These are phyloP conservation scores for Fusarium proliferatum DNA, from an alignment of 2,329 filamentous ascomycete genomes.

Conservation along the genomic window DNA sequence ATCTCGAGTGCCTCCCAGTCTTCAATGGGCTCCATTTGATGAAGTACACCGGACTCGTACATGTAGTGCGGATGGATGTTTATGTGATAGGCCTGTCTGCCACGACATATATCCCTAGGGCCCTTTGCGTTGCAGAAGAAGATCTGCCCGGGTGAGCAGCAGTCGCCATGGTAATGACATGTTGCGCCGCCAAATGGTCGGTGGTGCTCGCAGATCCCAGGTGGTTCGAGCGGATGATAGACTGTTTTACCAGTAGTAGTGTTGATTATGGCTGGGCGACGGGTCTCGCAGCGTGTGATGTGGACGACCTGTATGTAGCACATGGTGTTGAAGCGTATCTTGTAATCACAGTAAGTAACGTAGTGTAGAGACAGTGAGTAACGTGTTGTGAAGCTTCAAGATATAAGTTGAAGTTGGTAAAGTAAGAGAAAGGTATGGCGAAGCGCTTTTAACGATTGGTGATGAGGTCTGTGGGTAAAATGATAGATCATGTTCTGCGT, in stretches of 20 bases:
- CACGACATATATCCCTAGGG: not conserved
- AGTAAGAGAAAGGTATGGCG: not conserved
- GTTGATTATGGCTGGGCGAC: slow-evolving; percentile 23
- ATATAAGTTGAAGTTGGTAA: not conserved
- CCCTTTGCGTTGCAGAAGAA: not conserved
- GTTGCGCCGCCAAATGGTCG: rapidly evolving
- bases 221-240: slow-evolving; percentile 27
- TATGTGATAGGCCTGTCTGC: slow-evolving; percentile 19
- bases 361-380: not conserved
- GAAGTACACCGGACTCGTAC: not conserved
- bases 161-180: slow-evolving; percentile 15
- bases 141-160: not conserved
- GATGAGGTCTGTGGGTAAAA: not conserved
- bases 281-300: slow-evolving; percentile 27
- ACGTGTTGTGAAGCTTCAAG: not conserved
- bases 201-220: slow-evolving; percentile 1
- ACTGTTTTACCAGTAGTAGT: not conserved
- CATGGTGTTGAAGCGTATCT: not conserved
- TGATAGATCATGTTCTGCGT: not conserved
- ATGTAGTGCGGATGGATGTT: not conserved
- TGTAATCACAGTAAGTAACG: not conserved
- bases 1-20: not conserved
- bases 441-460: slow-evolving; percentile 2
- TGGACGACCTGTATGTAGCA: slow-evolving; percentile 22
- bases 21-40: not conserved